Percentiles rank a stretch among this genome's conserved stretches.
These are phyloP conservation scores for Endothia cerciana DNA, from an alignment of 2,329 filamentous ascomycete genomes.

Conservation along the genomic window DNA sequence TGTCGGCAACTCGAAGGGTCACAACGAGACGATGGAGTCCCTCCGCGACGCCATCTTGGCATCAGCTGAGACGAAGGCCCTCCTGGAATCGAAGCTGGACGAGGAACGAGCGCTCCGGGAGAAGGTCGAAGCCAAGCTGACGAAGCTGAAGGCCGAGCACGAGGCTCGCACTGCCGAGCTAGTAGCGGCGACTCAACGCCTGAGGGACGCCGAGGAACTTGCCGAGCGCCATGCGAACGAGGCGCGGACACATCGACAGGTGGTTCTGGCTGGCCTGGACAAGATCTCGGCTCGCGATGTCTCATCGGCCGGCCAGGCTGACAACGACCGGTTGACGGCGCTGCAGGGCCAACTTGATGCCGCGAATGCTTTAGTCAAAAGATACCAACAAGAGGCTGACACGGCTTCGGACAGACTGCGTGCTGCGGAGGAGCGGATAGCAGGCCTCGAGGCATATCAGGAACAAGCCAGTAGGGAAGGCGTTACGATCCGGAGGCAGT, in stretches of 20 bases:
- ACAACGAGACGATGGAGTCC: constrained; percentile 71
- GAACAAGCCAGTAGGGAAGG: constrained; percentile 95
- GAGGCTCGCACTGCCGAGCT: constrained; percentile 80
- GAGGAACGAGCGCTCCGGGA: constrained; percentile 81
- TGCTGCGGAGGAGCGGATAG: constrained; percentile 93
- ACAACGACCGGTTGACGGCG: constrained; percentile 69
- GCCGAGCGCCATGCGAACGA: constrained; percentile 87
- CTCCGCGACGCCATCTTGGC: constrained; percentile 78
- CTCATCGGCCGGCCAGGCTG: constrained; percentile 49
- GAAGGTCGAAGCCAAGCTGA: constrained; percentile 74
- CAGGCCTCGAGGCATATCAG: constrained; percentile 93
- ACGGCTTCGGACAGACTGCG: constrained; percentile 85
- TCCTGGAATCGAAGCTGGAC: constrained; percentile 80
- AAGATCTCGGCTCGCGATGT: constrained; percentile 65
- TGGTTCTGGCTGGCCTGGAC: constrained; percentile 80
- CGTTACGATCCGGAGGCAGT: constrained; percentile 83
- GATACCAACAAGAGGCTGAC: constrained; percentile 89
- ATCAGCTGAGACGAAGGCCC: constrained; percentile 74
- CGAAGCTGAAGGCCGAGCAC: constrained; percentile 78
- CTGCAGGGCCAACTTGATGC: constrained; percentile 80
- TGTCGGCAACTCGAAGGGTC: constrained; percentile 68
- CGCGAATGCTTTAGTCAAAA: constrained; percentile 79
- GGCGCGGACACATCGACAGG: constrained; percentile 81
- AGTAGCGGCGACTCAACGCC: constrained; percentile 70
- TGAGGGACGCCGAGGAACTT: constrained; percentile 86